Base-by-base conservation (phyloP, 257 asterid genomes). In the Gynochthodes officinalis region DNA sequence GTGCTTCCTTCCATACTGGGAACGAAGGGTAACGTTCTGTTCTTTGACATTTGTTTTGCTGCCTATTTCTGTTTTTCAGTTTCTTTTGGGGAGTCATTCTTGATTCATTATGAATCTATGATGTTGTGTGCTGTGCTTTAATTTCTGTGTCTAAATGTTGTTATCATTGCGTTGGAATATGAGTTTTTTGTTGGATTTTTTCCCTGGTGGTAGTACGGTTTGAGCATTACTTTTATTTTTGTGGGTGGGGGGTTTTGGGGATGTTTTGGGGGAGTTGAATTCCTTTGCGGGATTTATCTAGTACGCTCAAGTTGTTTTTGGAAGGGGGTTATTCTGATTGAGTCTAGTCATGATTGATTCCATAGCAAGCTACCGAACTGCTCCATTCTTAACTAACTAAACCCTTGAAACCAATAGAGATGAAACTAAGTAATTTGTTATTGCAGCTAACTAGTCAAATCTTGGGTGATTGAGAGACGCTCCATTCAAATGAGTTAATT, bases 1-100 rank as follows among this genome's bases (percentile, higher is more conserved):
- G 18, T 85, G 96, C 85, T 92, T 90, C 84, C 90, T 81, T 54
- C 97, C 95, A 0, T 92, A 81, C 76, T 89, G 97, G 98, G 96
- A 90, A 84, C 82, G 87, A 74, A 83, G 89, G 86, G 96, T 86
- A 82, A 46, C 84, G 42, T 78, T 79, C 52, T 49, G 53, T 74
- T n/a, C 21, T 39, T 21, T 3, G 54, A 72, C 21, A 25, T 42
- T 39, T 5, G 70, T 49, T 50, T 9, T 33, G 4, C 44, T 52
- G 32, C 52, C 21, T 55, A 40, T 9, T 57, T 33, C 35, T 42
- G 3, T 9, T 23, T 25, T 64, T 18, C 0, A 18, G 32, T 21
- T 37, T 21, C 37, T 54, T 28, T 14, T 42, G 33, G 14, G 13
- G 14, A 28, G 12, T 67, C 37, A 25, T 52, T 40, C 46, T 37